phyloP scores from a whole-genome alignment of 2,329 filamentous ascomycete genomes.

The Didymella glomerata region DNA sequence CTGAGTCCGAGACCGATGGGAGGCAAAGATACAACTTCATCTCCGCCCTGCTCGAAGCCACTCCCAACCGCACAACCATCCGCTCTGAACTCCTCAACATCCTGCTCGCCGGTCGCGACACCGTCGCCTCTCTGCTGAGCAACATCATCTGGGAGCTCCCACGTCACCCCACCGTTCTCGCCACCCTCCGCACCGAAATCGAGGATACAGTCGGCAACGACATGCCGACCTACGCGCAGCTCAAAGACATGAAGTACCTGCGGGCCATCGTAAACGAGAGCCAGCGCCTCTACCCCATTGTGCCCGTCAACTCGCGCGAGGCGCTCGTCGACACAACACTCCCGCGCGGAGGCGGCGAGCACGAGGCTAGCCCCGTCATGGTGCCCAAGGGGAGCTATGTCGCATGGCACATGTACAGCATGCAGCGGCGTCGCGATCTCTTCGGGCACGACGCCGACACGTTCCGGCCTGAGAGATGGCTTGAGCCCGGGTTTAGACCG shows the following conservation, averaged over 20 bases:
- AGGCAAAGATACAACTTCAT: conserved; percentile 36
- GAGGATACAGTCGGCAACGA: conserved; percentile 56
- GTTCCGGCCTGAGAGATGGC: conserved; percentile 49
- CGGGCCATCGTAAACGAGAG: conserved; percentile 42
- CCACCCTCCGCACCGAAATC: conserved; percentile 48
- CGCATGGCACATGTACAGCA: conserved; percentile 28
- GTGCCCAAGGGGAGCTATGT: conserved; percentile 39
- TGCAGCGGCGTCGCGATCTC: conserved; percentile 44
- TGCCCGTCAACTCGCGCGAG: conserved; percentile 42
- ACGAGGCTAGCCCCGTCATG: conserved; percentile 37
- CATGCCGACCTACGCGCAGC: conserved; percentile 34
- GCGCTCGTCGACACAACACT: conserved; percentile 40
- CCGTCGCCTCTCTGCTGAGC: conserved; percentile 40
- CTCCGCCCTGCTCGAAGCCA: conserved; percentile 32
- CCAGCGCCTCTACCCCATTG: conserved; percentile 43
- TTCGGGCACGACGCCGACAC: conserved; percentile 44
- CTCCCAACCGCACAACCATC: conserved; percentile 28
- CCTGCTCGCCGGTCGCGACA: conserved; percentile 48
- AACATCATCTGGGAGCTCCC: conserved; percentile 50
- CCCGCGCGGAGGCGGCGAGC: conserved; percentile 42
- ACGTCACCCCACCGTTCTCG: conserved; percentile 45
- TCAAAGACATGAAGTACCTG: conserved; percentile 45
- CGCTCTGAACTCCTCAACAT: conserved; percentile 46
- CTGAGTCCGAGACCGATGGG: neutral
- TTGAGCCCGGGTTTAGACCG: conserved; percentile 31